Percentiles rank a stretch among this genome's conserved stretches.
Conservation (phyloP, 1,139 yeast species). For the Candida neerlandica region DNA sequence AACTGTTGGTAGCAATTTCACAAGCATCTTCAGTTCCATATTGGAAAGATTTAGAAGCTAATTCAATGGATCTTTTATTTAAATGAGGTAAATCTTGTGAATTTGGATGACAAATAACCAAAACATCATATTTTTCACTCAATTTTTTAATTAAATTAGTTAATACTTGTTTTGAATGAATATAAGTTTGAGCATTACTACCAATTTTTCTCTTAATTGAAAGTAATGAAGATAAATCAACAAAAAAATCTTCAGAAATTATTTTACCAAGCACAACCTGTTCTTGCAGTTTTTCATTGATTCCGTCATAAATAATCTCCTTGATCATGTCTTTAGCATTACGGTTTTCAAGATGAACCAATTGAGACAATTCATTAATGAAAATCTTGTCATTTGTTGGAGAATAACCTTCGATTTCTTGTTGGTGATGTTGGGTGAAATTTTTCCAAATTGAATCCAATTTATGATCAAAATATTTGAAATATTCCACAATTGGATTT, state of each 20-base stretch:
- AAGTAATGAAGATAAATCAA: constrained; percentile 44
- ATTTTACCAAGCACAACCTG: too few species aligned
- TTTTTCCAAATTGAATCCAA: constrained; percentile 39
- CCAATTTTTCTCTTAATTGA: constrained; percentile 48
- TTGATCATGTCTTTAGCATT: constrained; percentile 8
- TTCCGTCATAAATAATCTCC: neutral
- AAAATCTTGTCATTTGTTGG: constrained; percentile 47
- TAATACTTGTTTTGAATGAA: constrained; percentile 36
- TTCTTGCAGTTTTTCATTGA: too few species aligned
- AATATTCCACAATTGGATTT: constrained; percentile 31
- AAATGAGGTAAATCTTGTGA: constrained; percentile 12
- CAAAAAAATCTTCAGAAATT: constrained; percentile 27
- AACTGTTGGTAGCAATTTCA: constrained; percentile 51
- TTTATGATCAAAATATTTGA: constrained; percentile 34
- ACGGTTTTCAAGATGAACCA: constrained; percentile 32
- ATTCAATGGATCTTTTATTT: constrained; percentile 28
- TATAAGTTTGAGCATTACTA: constrained; percentile 39
- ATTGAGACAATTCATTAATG: constrained; percentile 51
- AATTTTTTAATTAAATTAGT: constrained; percentile 32
- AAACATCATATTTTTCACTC: constrained; percentile 32
- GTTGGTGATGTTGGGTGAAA: constrained; percentile 21
- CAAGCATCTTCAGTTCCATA: constrained; percentile 55
- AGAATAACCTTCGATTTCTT: constrained; percentile 19
- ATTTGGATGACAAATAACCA: constrained; percentile 33
- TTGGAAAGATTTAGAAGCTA: constrained; percentile 18